phyloP scores from a whole-genome alignment of 1,284 basidiomycete species.

The Trametes hirsuta region DNA sequence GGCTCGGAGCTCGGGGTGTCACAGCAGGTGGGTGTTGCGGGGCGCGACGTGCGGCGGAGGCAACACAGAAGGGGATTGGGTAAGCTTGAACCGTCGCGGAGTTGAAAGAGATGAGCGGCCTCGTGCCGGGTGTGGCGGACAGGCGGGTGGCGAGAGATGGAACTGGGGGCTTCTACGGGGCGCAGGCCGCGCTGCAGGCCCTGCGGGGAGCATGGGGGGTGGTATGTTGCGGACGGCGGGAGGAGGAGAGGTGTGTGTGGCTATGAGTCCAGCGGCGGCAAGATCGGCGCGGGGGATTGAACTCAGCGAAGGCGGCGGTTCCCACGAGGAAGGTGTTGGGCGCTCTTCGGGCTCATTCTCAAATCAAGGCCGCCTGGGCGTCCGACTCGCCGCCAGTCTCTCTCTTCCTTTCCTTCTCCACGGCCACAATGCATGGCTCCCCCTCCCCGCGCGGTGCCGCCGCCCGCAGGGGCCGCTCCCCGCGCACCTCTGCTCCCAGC shows the following conservation, averaged over 20 bases:
- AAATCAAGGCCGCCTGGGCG: slow-evolving; percentile 18
- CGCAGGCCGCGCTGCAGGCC: too few species aligned
- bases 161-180: background rate
- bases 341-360: slow-evolving; percentile 20
- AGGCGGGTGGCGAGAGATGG: background rate
- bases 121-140: background rate
- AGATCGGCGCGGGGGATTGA: slow-evolving; percentile 29
- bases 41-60: slow-evolving; percentile 7
- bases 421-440: slow-evolving; percentile 33
- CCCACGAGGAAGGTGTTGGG: slow-evolving; percentile 32
- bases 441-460: slow-evolving; percentile 52
- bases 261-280: slow-evolving; percentile 29
- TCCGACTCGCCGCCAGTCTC: background rate
- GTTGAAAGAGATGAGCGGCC: slow-evolving; percentile 10
- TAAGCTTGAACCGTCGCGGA: slow-evolving; percentile 23
- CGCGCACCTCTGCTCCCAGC: slow-evolving; percentile 45
- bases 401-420: slow-evolving; percentile 30
- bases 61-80: slow-evolving; percentile 19
- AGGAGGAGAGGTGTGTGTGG: slow-evolving; percentile 19
- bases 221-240: background rate
- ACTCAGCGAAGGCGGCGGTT: slow-evolving; percentile 28
- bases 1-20: background rate
- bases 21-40: slow-evolving; percentile 1
- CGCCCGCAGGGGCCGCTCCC: slow-evolving; percentile 59
- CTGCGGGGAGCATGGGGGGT: background rate